Conservation (phyloP, 2,329 filamentous ascomycete genomes). For the Fusarium chlamydosporum region DNA sequence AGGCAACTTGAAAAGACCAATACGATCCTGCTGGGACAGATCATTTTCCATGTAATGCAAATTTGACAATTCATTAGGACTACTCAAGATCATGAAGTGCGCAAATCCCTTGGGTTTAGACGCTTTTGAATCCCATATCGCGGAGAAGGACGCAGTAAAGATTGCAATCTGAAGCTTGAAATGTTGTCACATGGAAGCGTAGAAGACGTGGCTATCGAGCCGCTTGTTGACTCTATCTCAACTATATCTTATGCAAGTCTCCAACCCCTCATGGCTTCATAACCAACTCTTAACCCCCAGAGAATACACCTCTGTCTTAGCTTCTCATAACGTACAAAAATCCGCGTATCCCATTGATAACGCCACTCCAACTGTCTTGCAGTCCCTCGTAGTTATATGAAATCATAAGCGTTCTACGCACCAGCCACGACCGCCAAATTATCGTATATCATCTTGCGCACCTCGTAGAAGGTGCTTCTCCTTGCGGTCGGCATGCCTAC, state of each 20-base stretch:
- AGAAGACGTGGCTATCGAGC: constrained; percentile 7
- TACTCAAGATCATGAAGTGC: neutral
- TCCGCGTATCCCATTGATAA: constrained; percentile 34
- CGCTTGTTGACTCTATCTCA: constrained; percentile 25
- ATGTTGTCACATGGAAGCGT: neutral
- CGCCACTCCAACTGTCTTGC: constrained; percentile 8
- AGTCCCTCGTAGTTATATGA: neutral
- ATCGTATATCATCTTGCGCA: constrained; percentile 93
- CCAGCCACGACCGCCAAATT: constrained; percentile 91
- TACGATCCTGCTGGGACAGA: neutral
- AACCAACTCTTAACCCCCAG: constrained; percentile 23
- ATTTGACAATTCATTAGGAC: neutral
- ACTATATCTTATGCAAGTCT: constrained; percentile 4
- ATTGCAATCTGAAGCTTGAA: neutral
- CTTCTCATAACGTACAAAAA: constrained; percentile 25
- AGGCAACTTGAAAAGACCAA: neutral
- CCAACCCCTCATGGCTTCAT: constrained; percentile 9
- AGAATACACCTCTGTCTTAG: constrained; percentile 32
- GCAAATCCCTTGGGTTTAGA: neutral
- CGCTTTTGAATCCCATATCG: neutral
- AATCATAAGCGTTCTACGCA: constrained; percentile 57
- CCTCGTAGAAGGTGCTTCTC: constrained; percentile 83
- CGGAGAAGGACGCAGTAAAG: neutral
- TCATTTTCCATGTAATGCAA: neutral
- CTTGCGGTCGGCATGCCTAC: constrained; percentile 65